These are phyloP conservation scores for Bipolaris sorokiniana DNA, from an alignment of 2,329 filamentous ascomycete genomes.

Conservation along the genomic window DNA sequence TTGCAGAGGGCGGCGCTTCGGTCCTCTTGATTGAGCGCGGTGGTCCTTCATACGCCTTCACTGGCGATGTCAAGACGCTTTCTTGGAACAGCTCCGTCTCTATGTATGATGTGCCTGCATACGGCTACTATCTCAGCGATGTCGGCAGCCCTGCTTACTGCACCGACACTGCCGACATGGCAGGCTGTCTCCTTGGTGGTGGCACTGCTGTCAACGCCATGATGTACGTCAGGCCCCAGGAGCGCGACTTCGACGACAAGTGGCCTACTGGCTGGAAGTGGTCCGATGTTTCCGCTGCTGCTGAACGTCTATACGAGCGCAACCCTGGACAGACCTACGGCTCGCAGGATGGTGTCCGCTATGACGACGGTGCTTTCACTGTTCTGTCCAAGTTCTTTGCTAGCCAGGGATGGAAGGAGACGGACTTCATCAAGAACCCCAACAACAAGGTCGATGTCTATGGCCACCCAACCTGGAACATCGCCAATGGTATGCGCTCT, in stretches of 20 bases:
- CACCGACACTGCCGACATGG: constrained; percentile 72
- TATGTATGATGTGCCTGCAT: constrained; percentile 48
- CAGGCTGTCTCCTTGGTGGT: constrained; percentile 72
- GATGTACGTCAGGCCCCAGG: constrained; percentile 45
- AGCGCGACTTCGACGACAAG: constrained; percentile 70
- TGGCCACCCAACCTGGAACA: constrained; percentile 70
- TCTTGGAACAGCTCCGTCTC: constrained; percentile 46
- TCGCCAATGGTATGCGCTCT: constrained; percentile 66
- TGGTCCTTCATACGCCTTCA: constrained; percentile 42
- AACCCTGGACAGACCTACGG: constrained; percentile 72
- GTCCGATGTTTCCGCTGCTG: constrained; percentile 64
- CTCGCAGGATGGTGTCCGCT: constrained; percentile 68
- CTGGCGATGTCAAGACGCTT: constrained; percentile 37
- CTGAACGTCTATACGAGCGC: constrained; percentile 69
- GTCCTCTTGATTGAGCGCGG: constrained; percentile 63
- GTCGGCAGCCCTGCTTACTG: constrained; percentile 53
- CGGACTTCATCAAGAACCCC: constrained; percentile 66
- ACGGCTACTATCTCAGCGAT: constrained; percentile 43
- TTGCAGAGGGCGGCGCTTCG: constrained; percentile 67
- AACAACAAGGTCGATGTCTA: constrained; percentile 66
- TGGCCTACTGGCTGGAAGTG: constrained; percentile 75
- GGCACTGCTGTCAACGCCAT: constrained; percentile 66
- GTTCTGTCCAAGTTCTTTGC: constrained; percentile 66
- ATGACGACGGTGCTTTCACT: constrained; percentile 68
- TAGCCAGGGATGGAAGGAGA: constrained; percentile 66